These are phyloP conservation scores for Lablab purpureus DNA, from an alignment of 306 rosid genomes.

Conservation along the genomic window DNA sequence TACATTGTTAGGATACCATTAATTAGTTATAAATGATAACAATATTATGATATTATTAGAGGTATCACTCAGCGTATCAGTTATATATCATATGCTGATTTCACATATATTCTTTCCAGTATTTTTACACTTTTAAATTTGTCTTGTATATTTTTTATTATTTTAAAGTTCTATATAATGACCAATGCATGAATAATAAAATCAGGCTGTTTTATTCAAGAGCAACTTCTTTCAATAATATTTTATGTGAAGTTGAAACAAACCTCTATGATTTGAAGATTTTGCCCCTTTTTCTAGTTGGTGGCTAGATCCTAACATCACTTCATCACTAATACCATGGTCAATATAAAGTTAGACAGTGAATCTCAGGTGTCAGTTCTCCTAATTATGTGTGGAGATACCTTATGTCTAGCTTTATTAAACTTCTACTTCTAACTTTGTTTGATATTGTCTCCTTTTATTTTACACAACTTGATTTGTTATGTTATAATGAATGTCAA, in stretches of 20 bases:
- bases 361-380: slow-evolving; percentile 9
- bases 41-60: no score
- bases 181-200: no score
- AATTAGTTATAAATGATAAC: no score
- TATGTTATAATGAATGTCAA: slow-evolving; percentile 24
- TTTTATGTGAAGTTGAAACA: slow-evolving; percentile 8
- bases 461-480: slow-evolving; percentile 7
- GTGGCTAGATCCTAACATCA: neutral
- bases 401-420: neutral
- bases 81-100: no score
- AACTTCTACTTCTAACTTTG: neutral
- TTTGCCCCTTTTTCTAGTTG: neutral
- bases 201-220: no score
- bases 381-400: neutral
- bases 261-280: neutral
- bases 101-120: no score
- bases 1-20: no score
- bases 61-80: no score
- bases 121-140: no score
- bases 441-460: neutral
- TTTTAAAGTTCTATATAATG: no score
- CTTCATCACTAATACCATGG: neutral
- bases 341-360: neutral
- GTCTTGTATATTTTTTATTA: no score
- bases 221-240: no score